Percentiles rank a stretch among this genome's conserved stretches.
Conservation (phyloP, 2,329 filamentous ascomycete genomes). For the Penicillium brasilianum region DNA sequence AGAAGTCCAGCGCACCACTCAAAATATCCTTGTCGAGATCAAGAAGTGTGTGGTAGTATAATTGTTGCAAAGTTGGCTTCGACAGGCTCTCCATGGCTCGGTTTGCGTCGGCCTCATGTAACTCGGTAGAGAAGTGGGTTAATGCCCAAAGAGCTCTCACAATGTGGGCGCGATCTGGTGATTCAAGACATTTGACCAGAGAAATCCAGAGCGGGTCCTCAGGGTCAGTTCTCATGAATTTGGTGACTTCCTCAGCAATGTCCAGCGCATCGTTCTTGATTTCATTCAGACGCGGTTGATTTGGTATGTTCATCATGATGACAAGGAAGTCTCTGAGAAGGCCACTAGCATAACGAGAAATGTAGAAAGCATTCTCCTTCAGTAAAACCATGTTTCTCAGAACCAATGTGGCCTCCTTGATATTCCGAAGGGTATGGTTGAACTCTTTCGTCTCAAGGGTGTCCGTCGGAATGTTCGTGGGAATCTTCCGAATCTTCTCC, state of each 20-base stretch:
- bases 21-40: conserved; percentile 83
- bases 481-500: conserved; percentile 70
- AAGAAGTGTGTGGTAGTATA: conserved; percentile 48
- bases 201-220: conserved; percentile 80
- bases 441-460: conserved; percentile 73
- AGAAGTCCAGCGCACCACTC: conserved; percentile 86
- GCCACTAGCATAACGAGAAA: conserved; percentile 68
- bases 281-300: conserved; percentile 73
- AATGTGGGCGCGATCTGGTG: conserved; percentile 79
- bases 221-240: conserved; percentile 73
- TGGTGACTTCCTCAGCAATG: conserved; percentile 87
- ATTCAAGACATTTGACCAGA: conserved; percentile 62
- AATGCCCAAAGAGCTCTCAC: conserved; percentile 80
- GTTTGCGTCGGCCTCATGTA: conserved; percentile 74
- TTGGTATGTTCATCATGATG: conserved; percentile 78
- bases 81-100: conserved; percentile 69
- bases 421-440: conserved; percentile 71
- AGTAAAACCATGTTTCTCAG: conserved; percentile 96
- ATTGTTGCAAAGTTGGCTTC: conserved; percentile 61
- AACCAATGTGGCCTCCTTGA: conserved; percentile 86
- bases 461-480: conserved; percentile 65
- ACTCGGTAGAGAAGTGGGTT: conserved; percentile 84
- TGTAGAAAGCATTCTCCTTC: conserved; percentile 82
- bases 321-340: conserved; percentile 81
- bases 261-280: conserved; percentile 90